A percentile compares a stretch with the other conserved stretches of the same genome.
These are phyloP conservation scores for Brettanomyces sp. DNA, from an alignment of 805 yeast genomes.

Conservation along the genomic window DNA sequence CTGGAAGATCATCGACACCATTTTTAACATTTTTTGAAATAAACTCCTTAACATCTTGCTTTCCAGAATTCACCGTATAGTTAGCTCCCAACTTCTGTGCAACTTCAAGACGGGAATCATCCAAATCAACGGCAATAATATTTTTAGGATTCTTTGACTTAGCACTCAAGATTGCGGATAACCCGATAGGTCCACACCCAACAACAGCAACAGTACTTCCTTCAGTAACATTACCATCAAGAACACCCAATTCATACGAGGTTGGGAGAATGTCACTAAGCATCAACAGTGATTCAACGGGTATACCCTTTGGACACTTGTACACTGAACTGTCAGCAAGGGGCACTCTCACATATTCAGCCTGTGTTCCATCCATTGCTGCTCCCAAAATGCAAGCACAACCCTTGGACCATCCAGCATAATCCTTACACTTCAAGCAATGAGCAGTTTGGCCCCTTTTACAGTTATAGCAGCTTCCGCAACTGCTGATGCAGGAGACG, in stretches of 20 bases:
- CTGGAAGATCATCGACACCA: slow-evolving; percentile 25
- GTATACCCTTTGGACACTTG: slow-evolving; percentile 12
- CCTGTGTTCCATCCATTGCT: slow-evolving; percentile 28
- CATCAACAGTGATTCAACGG: slow-evolving; percentile 38
- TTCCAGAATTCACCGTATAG: slow-evolving; percentile 37
- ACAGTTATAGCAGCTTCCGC: slow-evolving; percentile 47
- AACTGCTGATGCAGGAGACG: slow-evolving; percentile 54
- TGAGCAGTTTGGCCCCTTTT: slow-evolving; percentile 35
- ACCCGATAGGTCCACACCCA: slow-evolving; percentile 54
- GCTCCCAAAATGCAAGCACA: slow-evolving; percentile 15
- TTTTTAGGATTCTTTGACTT: slow-evolving; percentile 37
- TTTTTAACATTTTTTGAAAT: slow-evolving; percentile 23
- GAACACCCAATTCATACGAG: slow-evolving; percentile 49
- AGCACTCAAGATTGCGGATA: slow-evolving; percentile 45
- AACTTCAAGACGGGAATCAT: slow-evolving; percentile 39
- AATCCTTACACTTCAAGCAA: slow-evolving; percentile 38
- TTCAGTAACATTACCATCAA: slow-evolving; percentile 30
- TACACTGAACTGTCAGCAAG: slow-evolving; percentile 27
- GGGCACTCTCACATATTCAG: slow-evolving; percentile 45
- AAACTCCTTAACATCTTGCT: slow-evolving; percentile 28
- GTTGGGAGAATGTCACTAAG: slow-evolving; percentile 51
- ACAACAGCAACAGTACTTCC: slow-evolving; percentile 48
- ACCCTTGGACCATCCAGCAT: slow-evolving; percentile 17
- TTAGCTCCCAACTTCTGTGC: slow-evolving; percentile 48
- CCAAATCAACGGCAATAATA: slow-evolving; percentile 41